These are phyloP conservation scores for Alternaria ethzedia DNA, from an alignment of 2,329 filamentous ascomycete genomes.

Conservation along the genomic window DNA sequence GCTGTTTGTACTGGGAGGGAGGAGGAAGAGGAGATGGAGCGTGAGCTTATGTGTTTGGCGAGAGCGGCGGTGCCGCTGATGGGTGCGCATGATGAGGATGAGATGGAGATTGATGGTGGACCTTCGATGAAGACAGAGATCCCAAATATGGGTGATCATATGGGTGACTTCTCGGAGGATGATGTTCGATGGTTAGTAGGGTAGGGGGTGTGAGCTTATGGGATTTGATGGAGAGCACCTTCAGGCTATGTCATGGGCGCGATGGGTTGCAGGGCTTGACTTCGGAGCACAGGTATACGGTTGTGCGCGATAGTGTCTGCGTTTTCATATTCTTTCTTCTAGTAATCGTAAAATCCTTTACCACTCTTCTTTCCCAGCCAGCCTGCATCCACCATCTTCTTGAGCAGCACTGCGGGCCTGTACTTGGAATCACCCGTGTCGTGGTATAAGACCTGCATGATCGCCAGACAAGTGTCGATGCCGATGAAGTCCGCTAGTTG, in stretches of 20 bases:
- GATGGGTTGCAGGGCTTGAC: not conserved
- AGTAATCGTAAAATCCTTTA: slow-evolving; percentile 92
- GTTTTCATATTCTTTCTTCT: not conserved
- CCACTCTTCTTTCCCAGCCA: slow-evolving; percentile 98
- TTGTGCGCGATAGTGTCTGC: too few relatives aligned
- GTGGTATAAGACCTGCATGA: slow-evolving; percentile 92
- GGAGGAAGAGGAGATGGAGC: not conserved
- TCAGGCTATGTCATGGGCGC: not conserved
- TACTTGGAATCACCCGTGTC: slow-evolving; percentile 98
- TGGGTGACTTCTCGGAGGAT: not conserved
- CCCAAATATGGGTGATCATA: not conserved
- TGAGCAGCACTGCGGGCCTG: slow-evolving; percentile 81
- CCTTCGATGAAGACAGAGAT: not conserved
- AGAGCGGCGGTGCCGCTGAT: not conserved
- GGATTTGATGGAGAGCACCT: not conserved
- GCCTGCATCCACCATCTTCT: slow-evolving; percentile 96
- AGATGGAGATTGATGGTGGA: not conserved
- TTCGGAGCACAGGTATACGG: not conserved
- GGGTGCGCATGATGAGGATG: not conserved
- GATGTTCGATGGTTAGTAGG: not conserved
- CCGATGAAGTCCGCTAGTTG: slow-evolving; percentile 97
- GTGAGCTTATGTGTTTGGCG: not conserved
- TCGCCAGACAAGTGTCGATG: slow-evolving; percentile 91
- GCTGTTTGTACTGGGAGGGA: not conserved
- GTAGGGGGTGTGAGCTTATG: not conserved